Conservation (phyloP, 148 eudicot species). For the Chenopodium berlandieri region DNA sequence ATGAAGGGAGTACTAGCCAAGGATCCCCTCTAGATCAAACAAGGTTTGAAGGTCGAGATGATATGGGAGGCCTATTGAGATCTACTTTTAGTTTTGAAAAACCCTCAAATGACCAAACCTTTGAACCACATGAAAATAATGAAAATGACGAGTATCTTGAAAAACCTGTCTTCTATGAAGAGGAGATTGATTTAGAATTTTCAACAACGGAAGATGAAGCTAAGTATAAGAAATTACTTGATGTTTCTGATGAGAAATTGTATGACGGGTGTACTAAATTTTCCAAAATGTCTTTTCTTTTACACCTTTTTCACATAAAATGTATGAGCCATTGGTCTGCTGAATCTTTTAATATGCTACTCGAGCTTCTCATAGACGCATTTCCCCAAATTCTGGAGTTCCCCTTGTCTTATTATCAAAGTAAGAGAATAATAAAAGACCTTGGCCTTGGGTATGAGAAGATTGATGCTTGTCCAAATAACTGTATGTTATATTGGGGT, state of each 20-base stretch:
- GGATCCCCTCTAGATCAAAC: background rate
- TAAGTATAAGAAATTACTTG: background rate
- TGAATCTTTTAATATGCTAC: background rate
- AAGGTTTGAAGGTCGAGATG: background rate
- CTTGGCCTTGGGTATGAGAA: conserved; percentile 17
- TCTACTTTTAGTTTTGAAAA: background rate
- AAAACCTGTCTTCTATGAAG: background rate
- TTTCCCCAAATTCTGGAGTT: conserved; percentile 9
- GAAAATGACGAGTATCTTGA: background rate
- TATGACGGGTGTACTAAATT: too few species aligned
- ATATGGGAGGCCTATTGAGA: background rate
- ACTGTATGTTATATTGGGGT: conserved; percentile 1
- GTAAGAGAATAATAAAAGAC: background rate
- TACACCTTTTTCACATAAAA: too few species aligned
- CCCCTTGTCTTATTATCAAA: background rate
- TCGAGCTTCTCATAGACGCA: background rate
- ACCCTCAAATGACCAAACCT: background rate
- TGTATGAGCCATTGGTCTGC: background rate
- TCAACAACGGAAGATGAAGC: background rate
- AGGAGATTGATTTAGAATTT: background rate
- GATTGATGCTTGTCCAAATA: conserved; percentile 16
- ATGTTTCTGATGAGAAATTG: background rate
- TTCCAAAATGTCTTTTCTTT: too few species aligned
- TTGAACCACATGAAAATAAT: too few species aligned
- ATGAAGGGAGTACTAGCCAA: background rate